phyloP scores from a whole-genome alignment of 768 basidiomycete genomes.

The Mycena amicta region DNA sequence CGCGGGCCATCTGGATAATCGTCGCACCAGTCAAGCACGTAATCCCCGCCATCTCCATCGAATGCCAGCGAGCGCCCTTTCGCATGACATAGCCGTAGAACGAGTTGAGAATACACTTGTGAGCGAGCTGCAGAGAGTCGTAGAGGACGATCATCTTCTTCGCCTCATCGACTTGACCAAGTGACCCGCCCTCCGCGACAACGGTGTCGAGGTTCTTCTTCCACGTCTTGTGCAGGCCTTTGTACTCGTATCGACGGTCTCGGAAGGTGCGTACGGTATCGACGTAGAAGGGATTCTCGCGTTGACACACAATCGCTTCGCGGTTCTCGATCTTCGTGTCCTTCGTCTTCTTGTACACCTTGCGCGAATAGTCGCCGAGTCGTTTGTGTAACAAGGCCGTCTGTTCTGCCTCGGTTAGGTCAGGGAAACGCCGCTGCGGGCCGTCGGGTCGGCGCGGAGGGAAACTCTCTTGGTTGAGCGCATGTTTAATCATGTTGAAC shows the following conservation, averaged over 20 bases:
- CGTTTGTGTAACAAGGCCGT: constrained; percentile 93
- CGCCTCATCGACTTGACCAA: constrained; percentile 92
- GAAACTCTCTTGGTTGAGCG: constrained; percentile 92
- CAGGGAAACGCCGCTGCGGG: constrained; percentile 78
- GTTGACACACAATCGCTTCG: constrained; percentile 94
- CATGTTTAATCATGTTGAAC: constrained; percentile 98
- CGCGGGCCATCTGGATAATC: constrained; percentile 98
- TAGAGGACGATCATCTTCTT: constrained; percentile 99
- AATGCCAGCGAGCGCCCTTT: constrained; percentile 98
- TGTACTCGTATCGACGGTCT: constrained; percentile 98
- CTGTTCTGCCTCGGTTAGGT: constrained; percentile 84
- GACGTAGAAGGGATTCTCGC: constrained; percentile 98
- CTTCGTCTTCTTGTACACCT: constrained; percentile 98
- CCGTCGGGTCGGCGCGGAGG: constrained; percentile 76
- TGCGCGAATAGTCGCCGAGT: constrained; percentile 96
- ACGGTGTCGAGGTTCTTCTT: constrained; percentile 94
- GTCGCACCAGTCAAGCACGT: constrained; percentile 97
- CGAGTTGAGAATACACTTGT: constrained; percentile 99
- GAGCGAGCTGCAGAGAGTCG: constrained; percentile 96
- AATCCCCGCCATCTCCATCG: constrained; percentile 99
- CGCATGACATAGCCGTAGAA: constrained; percentile 99
- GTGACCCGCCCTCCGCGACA: constrained; percentile 63
- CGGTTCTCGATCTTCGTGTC: constrained; percentile 94
- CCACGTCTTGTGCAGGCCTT: constrained; percentile 97
- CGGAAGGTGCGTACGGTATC: constrained; percentile 97